These are phyloP conservation scores for Geotrichum histeridarum DNA, from an alignment of 1,139 yeast genomes.

Conservation along the genomic window DNA sequence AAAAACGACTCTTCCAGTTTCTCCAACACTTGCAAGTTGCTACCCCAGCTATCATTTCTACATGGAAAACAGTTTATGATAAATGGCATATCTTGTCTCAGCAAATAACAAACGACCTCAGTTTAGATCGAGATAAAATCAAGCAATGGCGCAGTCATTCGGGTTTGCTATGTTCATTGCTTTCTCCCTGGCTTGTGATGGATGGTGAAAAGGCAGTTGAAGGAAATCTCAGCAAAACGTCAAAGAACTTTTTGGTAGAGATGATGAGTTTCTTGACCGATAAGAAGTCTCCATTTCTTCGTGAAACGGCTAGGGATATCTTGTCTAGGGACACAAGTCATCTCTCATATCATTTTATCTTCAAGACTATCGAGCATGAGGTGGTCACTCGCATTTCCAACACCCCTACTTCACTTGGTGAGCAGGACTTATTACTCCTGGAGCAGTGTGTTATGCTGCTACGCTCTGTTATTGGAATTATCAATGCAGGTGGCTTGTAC, in stretches of 20 bases:
- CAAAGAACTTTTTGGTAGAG: slow-evolving; percentile 25
- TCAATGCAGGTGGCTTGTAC: slow-evolving; percentile 39
- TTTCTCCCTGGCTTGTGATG: slow-evolving; percentile 29
- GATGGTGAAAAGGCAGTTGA: slow-evolving; percentile 23
- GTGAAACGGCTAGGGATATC: slow-evolving; percentile 49
- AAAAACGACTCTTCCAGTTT: slow-evolving; percentile 58
- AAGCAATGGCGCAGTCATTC: slow-evolving; percentile 36
- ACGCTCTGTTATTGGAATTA: slow-evolving; percentile 41
- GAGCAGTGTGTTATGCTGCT: slow-evolving; percentile 43
- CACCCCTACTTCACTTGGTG: slow-evolving; percentile 10
- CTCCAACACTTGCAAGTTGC: slow-evolving; percentile 52
- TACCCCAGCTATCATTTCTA: slow-evolving; percentile 53
- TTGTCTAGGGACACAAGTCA: slow-evolving; percentile 46
- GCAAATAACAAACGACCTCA: slow-evolving; percentile 1
- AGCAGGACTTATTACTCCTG: slow-evolving; percentile 36
- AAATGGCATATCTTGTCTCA: slow-evolving; percentile 45
- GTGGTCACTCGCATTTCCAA: slow-evolving; percentile 8
- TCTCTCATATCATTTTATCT: slow-evolving; percentile 40
- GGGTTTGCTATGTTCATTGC: slow-evolving; percentile 46
- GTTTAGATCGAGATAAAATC: slow-evolving; percentile 19
- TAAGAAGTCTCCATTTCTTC: slow-evolving; percentile 27
- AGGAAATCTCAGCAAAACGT: slow-evolving; percentile 20
- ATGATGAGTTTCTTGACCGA: slow-evolving; percentile 26
- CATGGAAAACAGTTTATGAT: slow-evolving; percentile 54
- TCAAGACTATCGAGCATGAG: slow-evolving; percentile 32